Evolutionary conservation across 305 asterid genomes (phyloP), one percentile per base, ranked within the genome.

Genomic region (Fraxinus baroniana): DNA sequence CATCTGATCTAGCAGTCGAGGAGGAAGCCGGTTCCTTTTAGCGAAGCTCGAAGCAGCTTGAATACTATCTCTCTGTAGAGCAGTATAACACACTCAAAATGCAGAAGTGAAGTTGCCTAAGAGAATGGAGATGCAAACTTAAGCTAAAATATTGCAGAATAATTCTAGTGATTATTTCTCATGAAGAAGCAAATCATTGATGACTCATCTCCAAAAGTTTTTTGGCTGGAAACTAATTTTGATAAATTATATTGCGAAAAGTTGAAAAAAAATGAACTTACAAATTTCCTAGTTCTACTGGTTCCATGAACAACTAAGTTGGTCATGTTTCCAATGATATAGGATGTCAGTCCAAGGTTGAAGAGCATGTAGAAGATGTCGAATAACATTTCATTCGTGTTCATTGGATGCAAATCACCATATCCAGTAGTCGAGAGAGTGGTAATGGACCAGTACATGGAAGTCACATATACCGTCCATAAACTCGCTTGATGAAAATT

Each of bases 261-360:
- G 15, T 60, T 60, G 30, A 20, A 20, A 60, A 20, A 72, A 64
- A 57, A 17, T 33, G 75, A 78, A 91, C 97, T 91, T 89, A 94
- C 98, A 72, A 93, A 94, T 85, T 89, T 88, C 84, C 91, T 88
- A 78, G 98, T 94, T 85, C 87, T 87, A 49, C 91, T 84, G 86
- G 97, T 93, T 84, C 93, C 87, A 82, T 93, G 97, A 39, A 94
- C 98, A 78, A 94, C 92, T 92, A 94, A 79, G 89, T 93, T 93
- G 81, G 98, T 94, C 97, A 94, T 93, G 89, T 94, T 94, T 64
- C 98, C 98, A 64, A 94, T 91, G 83, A 94, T 82, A 80, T 94
- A 93, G 4, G 98, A 87, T 26, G 90, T 88, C 79, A 94, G 86
- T 20, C 94, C 97, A 3, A 94, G 91, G 87, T 93, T 88, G 84